These are phyloP conservation scores for Nyctanthes arbortristis DNA, from an alignment of 257 asterid genomes.

Conservation along the genomic window DNA sequence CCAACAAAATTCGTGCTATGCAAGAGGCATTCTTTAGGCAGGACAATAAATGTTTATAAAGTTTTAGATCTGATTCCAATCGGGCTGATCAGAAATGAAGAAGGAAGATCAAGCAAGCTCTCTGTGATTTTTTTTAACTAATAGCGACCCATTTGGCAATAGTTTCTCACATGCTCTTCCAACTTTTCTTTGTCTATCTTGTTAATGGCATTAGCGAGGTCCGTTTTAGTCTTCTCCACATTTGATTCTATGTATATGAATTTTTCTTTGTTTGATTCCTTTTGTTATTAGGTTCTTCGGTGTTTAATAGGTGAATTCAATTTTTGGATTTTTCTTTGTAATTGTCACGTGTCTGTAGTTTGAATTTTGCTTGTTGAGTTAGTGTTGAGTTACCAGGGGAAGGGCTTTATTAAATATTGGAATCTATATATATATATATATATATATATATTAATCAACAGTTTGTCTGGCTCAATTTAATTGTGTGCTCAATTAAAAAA, in stretches of 20 bases:
- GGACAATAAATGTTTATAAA: not conserved
- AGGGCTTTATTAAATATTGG: not conserved
- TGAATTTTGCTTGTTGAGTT: not conserved
- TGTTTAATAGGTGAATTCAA: not conserved
- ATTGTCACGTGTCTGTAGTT: too few relatives aligned
- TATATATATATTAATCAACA: too few relatives aligned
- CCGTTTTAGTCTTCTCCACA: not conserved
- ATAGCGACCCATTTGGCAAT: slow-evolving; percentile 79
- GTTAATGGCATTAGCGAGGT: slow-evolving; percentile 97
- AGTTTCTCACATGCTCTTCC: slow-evolving; percentile 79
- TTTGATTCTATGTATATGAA: not conserved
- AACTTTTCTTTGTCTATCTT: slow-evolving; percentile 92
- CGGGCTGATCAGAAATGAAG: slow-evolving; percentile 47
- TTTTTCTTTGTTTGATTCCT: not conserved
- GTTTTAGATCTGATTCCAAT: slow-evolving; percentile 2
- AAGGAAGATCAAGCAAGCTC: slow-evolving; percentile 79
- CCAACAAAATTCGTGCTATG: too few relatives aligned
- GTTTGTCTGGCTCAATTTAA: too few relatives aligned
- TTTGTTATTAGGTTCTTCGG: not conserved
- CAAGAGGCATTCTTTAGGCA: too few relatives aligned
- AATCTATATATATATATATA: too few relatives aligned
- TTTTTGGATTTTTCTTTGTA: not conserved
- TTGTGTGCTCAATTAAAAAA: too few relatives aligned
- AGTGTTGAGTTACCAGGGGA: too few relatives aligned
- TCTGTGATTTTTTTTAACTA: slow-evolving; percentile 69